phyloP scores from a whole-genome alignment of 768 basidiomycete genomes.

The Agaricus sinodeliciosus region DNA sequence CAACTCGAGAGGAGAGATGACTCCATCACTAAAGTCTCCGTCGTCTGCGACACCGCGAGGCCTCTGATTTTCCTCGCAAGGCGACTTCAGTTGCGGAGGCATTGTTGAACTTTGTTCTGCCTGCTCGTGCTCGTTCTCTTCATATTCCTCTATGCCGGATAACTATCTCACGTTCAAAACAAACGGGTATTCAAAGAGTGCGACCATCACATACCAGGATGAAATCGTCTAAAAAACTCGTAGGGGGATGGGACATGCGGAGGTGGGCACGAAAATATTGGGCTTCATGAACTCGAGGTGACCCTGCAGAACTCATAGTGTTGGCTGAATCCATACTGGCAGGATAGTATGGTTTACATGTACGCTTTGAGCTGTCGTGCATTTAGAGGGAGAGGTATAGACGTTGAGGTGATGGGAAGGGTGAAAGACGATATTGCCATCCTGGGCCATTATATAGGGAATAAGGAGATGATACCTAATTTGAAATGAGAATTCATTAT shows the following conservation, averaged over 20 bases:
- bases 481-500: conserved; percentile 3
- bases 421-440: not conserved
- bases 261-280: not conserved
- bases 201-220: not conserved
- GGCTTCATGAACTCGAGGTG: not conserved
- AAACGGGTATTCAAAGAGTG: not conserved
- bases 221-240: not conserved
- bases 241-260: not conserved
- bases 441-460: not conserved
- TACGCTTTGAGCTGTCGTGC: not conserved
- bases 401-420: not conserved
- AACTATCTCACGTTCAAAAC: not conserved
- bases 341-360: not conserved
- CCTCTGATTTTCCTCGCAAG: not conserved
- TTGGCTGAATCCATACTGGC: not conserved
- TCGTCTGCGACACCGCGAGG: not conserved
- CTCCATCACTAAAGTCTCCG: not conserved
- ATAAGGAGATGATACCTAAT: conserved; percentile 1
- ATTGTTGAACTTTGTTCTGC: too few relatives aligned
- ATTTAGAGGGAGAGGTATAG: not conserved
- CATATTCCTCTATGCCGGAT: not conserved
- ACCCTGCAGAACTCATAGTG: too few relatives aligned
- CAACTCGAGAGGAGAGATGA: conserved; percentile 5
- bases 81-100: too few relatives aligned
- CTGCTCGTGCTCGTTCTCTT: not conserved